These are phyloP conservation scores for Herpetomonas tarakana DNA, from an alignment of 208 protist species.

Conservation along the genomic window DNA sequence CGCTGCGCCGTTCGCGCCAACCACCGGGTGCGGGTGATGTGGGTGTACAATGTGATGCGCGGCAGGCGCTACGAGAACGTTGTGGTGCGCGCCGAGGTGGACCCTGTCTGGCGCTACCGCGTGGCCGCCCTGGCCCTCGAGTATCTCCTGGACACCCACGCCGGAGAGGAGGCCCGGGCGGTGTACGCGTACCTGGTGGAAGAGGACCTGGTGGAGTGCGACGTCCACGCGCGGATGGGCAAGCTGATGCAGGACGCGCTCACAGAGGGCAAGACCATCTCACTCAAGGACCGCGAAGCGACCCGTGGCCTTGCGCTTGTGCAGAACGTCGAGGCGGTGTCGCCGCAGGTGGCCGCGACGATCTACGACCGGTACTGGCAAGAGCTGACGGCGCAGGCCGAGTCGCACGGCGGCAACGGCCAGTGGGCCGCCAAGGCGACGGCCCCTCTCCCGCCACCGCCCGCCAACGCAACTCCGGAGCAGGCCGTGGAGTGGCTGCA, in stretches of 20 bases:
- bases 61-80: constrained; percentile 86
- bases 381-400: constrained; percentile 10
- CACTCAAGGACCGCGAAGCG: constrained; percentile 18
- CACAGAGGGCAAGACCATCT: constrained; percentile 60
- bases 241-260: constrained; percentile 73
- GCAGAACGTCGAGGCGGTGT: constrained; percentile 48
- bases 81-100: constrained; percentile 69
- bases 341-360: constrained; percentile 69
- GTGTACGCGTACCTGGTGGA: constrained; percentile 79
- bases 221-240: constrained; percentile 78
- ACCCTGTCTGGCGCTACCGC: constrained; percentile 81
- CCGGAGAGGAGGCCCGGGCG: constrained; percentile 60
- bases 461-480: constrained; percentile 2
- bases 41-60: constrained; percentile 86
- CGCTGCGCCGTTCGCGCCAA: constrained; percentile 72
- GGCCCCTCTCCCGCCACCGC: constrained; percentile 7
- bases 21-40: constrained; percentile 86
- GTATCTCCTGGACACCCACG: constrained; percentile 71
- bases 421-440: neutral
- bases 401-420: neutral
- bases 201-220: constrained; percentile 52
- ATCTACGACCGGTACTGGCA: constrained; percentile 47
- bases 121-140: constrained; percentile 64
- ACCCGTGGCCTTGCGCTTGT: constrained; percentile 43
- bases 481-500: constrained; percentile 57